These are phyloP conservation scores for Cucurbita maxima DNA, from an alignment of 306 rosid species.

Conservation along the genomic window DNA sequence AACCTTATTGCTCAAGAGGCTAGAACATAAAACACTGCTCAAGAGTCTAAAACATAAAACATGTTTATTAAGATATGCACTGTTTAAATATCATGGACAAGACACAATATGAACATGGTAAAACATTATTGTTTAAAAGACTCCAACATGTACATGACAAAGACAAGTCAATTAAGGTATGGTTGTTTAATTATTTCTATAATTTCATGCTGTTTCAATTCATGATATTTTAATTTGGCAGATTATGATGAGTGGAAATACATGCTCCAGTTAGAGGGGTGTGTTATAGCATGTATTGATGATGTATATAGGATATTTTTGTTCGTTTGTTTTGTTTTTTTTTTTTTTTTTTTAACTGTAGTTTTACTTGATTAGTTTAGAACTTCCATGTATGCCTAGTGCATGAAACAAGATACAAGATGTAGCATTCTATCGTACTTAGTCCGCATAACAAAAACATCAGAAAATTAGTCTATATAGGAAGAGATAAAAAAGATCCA, in stretches of 20 bases:
- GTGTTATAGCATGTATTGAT: no score
- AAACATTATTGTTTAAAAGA: no score
- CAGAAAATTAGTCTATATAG: not conserved
- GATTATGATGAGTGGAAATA: no score
- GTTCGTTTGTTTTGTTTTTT: no score
- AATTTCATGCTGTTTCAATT: no score
- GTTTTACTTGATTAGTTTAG: not conserved
- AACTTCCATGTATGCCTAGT: not conserved
- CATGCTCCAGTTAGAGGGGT: no score
- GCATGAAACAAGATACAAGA: not conserved
- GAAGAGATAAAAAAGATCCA: not conserved
- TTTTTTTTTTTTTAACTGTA: not conserved
- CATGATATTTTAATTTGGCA: no score
- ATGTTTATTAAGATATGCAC: not conserved
- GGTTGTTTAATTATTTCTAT: no score
- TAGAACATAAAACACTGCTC: not conserved
- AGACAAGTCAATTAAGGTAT: no score
- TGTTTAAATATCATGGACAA: not conserved
- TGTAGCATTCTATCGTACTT: not conserved
- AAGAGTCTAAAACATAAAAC: not conserved
- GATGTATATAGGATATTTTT: no score
- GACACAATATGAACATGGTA: not conserved
- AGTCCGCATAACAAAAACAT: not conserved
- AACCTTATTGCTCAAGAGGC: not conserved
- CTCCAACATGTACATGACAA: no score